Evolutionary conservation across 305 asterid genomes (phyloP).

Genomic region (Lippia alba): DNA sequence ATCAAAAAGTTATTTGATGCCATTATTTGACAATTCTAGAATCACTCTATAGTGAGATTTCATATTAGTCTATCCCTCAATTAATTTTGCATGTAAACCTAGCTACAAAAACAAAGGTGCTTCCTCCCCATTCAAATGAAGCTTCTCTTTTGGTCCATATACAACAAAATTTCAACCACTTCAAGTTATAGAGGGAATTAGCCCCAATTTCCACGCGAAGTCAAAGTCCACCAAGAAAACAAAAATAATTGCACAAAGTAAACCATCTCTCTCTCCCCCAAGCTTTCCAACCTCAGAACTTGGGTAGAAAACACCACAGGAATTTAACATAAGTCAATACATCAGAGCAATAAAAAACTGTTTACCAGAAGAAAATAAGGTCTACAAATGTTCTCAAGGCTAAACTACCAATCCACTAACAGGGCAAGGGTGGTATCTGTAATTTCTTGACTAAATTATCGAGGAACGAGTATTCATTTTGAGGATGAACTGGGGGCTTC

Average conservation of each 20-base stretch:
- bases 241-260: constrained; percentile 12
- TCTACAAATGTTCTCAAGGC: background rate
- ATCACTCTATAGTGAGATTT: no score
- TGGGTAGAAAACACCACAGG: constrained; percentile 2
- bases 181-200: background rate
- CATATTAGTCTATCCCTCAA: background rate
- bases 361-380: background rate
- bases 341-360: background rate
- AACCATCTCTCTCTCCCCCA: constrained; percentile 7
- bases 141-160: background rate
- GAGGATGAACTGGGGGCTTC: background rate
- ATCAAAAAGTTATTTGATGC: no score
- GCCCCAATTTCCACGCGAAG: constrained; percentile 7
- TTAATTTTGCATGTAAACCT: background rate
- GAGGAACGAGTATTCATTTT: background rate
- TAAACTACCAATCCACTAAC: background rate
- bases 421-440: background rate
- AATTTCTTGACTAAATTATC: no score
- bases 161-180: background rate
- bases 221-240: background rate
- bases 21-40: no score
- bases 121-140: constrained; percentile 25
- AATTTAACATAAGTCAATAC: constrained; percentile 24
- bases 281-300: background rate
- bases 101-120: background rate